A percentile compares a stretch with the other conserved stretches of the same genome.
Evolutionary conservation across 106 monocot genomes (phyloP).

Genomic region (Dactylorhiza incarnata): DNA sequence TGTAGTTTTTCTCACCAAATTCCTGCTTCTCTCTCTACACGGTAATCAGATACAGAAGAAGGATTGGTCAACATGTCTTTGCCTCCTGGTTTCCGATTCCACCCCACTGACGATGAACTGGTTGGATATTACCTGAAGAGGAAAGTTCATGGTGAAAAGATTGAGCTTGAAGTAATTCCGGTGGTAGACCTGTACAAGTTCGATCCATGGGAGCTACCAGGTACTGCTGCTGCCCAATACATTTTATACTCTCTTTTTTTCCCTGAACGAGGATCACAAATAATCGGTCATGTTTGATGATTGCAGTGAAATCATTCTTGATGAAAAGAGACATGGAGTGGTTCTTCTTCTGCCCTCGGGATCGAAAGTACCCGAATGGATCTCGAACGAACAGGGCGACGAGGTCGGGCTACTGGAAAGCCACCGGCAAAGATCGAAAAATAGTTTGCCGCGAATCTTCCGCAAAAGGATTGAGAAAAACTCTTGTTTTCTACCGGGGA

Average conservation of each 20-base stretch:
- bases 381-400: slow-evolving; percentile 87
- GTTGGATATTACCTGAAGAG: slow-evolving; percentile 82
- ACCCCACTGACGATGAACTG: slow-evolving; percentile 73
- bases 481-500: slow-evolving; percentile 83
- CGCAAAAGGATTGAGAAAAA: slow-evolving; percentile 57
- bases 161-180: slow-evolving; percentile 84
- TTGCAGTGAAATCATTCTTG: slow-evolving; percentile 82
- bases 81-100: slow-evolving; percentile 81
- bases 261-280: background rate
- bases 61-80: slow-evolving; percentile 40
- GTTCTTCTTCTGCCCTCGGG: slow-evolving; percentile 94
- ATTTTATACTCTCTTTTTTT: background rate
- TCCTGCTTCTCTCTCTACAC: background rate
- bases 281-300: background rate
- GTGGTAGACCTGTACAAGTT: slow-evolving; percentile 69
- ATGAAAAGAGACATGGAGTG: slow-evolving; percentile 80
- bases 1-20: background rate
- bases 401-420: slow-evolving; percentile 74
- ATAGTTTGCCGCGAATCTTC: slow-evolving; percentile 42
- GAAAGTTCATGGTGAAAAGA: slow-evolving; percentile 44
- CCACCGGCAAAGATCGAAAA: slow-evolving; percentile 79
- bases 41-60: background rate
- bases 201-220: slow-evolving; percentile 85
- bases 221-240: slow-evolving; percentile 12
- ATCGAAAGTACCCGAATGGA: slow-evolving; percentile 80